A percentile compares a stretch with the other conserved stretches of the same genome.
These are phyloP conservation scores for Citrus unshiu DNA, from an alignment of 345 rosid species.

Conservation along the genomic window DNA sequence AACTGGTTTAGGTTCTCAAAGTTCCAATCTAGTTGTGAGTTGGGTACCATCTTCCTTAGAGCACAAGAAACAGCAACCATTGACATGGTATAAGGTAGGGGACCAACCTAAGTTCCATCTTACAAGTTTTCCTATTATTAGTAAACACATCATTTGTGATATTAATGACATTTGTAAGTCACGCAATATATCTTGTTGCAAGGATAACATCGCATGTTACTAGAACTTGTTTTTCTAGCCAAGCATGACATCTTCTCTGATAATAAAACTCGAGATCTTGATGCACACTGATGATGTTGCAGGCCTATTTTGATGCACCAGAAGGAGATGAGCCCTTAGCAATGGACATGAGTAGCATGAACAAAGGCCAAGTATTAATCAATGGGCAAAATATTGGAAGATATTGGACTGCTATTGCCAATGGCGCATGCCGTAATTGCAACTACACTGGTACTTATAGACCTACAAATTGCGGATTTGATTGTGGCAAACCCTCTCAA, in stretches of 20 bases:
- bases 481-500: slow-evolving; percentile 59
- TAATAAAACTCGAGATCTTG: neutral
- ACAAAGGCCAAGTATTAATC: slow-evolving; percentile 55
- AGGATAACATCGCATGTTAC: neutral
- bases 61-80: slow-evolving; percentile 36
- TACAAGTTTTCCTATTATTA: neutral
- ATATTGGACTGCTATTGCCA: slow-evolving; percentile 42
- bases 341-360: slow-evolving; percentile 55
- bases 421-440: slow-evolving; percentile 45
- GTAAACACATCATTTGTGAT: neutral
- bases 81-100: slow-evolving; percentile 85
- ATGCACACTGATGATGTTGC: neutral
- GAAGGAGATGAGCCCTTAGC: slow-evolving; percentile 50
- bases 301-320: slow-evolving; percentile 48
- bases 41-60: slow-evolving; percentile 52
- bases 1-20: slow-evolving; percentile 38
- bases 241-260: neutral
- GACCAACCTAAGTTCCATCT: neutral
- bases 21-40: slow-evolving; percentile 37
- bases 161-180: too few species aligned
- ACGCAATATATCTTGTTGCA: neutral
- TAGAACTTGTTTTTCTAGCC: neutral
- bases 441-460: slow-evolving; percentile 36
- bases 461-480: slow-evolving; percentile 38
- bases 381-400: slow-evolving; percentile 53